Evolutionary conservation across 176 grass and related monocot species (phyloP), one percentile per base, ranked within the genome.

Genomic region (Dendrocalamus sinicus): DNA sequence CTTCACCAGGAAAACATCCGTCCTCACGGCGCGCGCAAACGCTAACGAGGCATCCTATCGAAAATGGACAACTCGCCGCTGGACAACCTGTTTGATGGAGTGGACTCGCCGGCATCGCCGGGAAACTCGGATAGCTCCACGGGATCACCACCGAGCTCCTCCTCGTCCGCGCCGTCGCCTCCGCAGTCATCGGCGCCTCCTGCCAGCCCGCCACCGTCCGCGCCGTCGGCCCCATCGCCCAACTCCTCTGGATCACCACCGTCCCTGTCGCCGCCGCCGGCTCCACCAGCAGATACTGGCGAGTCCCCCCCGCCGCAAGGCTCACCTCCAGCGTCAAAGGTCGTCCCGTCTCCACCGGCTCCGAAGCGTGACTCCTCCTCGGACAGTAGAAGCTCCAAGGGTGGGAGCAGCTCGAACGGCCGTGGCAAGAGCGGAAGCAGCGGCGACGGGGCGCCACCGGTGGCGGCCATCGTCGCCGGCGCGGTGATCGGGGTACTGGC

Each of bases 401-500:
- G 22, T 19, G 83, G 73, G 17, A 41, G 62, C 50, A 55, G 62
- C 20, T 85, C 83, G 14, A 71, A 65, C 2, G 15, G 67, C 74
- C 48, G 80, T 46, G 32, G 75, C 60, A 84, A 70, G 80, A 80
- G 81, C 81, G 28, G 26, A 8, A 55, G 70, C 72, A 67, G 13
- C 30, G 17, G 20, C 9, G 45, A n/a, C 24, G 52, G 10, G 2
- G 9, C 70, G 6, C 3, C 43, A 8, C 12, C 58, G 0, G 48
- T 73, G 58, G 66, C 12, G 0, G 78, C 24, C 44, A 54, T 50
- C 78, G 68, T 90, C 5, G 64, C 72, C 22, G 93, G 90, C 75
- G 65, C 80, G 30, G 72, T 88, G 30, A 69, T 89, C 15, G 93
- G 90, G 8, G 59, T 92, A 44, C 26, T 73, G 20, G 53, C 78